Evolutionary conservation across 2,329 filamentous ascomycete genomes (phyloP).

Genomic region (Neurospora crassa): DNA sequence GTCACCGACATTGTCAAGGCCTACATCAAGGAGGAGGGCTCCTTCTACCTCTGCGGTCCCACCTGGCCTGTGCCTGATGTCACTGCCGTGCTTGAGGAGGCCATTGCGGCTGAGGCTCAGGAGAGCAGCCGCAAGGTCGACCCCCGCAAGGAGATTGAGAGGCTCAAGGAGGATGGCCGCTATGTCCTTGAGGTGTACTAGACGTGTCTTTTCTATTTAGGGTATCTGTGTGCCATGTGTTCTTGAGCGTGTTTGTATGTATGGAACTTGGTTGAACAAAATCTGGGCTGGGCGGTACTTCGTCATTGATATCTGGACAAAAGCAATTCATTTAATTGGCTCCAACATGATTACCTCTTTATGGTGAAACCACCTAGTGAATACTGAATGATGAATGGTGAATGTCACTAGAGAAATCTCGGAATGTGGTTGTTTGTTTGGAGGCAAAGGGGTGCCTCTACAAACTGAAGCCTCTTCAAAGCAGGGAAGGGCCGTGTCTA

Average conservation of each 20-base stretch:
- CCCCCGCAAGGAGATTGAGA: conserved; percentile 84
- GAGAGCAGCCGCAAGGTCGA: conserved; percentile 70
- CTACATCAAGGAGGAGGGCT: conserved; percentile 79
- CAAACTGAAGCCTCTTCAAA: neutral
- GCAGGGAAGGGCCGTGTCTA: neutral
- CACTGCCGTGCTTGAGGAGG: conserved; percentile 86
- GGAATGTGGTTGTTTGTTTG: neutral
- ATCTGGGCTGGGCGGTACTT: neutral
- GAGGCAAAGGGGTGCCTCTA: neutral
- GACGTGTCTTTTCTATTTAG: neutral
- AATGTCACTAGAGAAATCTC: neutral
- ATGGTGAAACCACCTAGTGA: neutral
- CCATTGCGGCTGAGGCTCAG: conserved; percentile 68
- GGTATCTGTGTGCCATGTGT: neutral
- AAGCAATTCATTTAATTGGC: neutral
- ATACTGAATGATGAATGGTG: neutral
- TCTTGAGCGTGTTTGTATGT: neutral
- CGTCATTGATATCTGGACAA: neutral
- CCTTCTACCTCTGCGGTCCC: conserved; percentile 94
- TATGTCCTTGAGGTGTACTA: conserved; percentile 98
- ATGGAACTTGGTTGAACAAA: neutral
- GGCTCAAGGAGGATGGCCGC: conserved; percentile 85
- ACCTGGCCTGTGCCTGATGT: conserved; percentile 99
- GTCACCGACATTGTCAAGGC: conserved; percentile 73
- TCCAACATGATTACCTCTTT: neutral